phyloP scores from a whole-genome alignment of 352 stramenopile genomes.

The Pythium insidiosum region DNA sequence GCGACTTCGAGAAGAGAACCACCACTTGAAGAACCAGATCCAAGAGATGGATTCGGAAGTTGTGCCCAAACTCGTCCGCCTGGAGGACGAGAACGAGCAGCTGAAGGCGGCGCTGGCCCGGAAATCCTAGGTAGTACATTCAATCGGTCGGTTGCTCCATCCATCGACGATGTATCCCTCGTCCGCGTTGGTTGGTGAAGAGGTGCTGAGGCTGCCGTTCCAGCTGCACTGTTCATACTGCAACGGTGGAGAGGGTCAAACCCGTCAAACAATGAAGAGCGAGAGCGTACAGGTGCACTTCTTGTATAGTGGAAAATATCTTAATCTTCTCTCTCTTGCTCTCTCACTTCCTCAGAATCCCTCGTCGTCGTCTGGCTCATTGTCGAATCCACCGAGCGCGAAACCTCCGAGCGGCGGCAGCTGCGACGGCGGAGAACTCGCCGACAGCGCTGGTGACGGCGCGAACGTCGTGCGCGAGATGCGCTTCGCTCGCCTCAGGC shows the following conservation, averaged over 20 bases:
- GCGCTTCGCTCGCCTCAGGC: too few relatives aligned
- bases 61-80: constrained; percentile 63
- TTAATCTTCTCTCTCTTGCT: too few relatives aligned
- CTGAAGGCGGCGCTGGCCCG: constrained; percentile 23
- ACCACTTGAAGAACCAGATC: constrained; percentile 84
- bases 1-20: constrained; percentile 75
- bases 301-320: not conserved
- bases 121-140: not conserved
- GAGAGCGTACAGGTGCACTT: not conserved
- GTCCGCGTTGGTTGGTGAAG: too few relatives aligned
- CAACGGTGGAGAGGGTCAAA: too few relatives aligned
- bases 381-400: constrained; percentile 60
- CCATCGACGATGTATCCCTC: too few relatives aligned
- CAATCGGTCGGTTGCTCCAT: too few relatives aligned
- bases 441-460: constrained; percentile 56
- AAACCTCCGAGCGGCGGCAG: constrained; percentile 40
- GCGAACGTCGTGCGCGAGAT: constrained; percentile 26
- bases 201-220: too few relatives aligned
- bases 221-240: too few relatives aligned
- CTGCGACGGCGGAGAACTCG: constrained; percentile 57
- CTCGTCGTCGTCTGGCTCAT: constrained; percentile 43
- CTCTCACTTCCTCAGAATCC: constrained; percentile 37
- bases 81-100: constrained; percentile 84
- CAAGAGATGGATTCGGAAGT: constrained; percentile 81
- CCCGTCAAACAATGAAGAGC: too few relatives aligned